These are phyloP conservation scores for Aspergillus alliaceus DNA, from an alignment of 2,329 filamentous ascomycete genomes.

Conservation along the genomic window DNA sequence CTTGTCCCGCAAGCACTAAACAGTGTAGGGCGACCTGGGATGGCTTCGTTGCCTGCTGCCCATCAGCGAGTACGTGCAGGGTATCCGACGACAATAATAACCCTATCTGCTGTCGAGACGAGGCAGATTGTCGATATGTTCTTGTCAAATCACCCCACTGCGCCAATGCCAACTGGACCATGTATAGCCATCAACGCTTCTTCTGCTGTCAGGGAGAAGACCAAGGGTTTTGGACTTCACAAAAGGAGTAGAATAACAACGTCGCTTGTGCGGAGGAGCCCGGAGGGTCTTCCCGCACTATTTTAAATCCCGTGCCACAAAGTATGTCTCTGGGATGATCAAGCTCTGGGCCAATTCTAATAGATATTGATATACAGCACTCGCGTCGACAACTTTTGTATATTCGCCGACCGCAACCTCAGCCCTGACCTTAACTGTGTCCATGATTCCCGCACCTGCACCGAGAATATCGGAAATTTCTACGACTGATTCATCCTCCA, in stretches of 20 bases:
- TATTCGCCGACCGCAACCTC: not conserved
- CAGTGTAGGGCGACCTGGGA: not conserved
- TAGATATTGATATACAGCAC: not conserved
- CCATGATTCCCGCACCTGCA: not conserved
- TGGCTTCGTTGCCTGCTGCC: not conserved
- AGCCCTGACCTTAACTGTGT: not conserved
- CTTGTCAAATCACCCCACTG: not conserved
- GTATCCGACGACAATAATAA: not conserved
- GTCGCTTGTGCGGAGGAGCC: not conserved
- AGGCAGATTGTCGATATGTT: not conserved
- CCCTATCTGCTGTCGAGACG: not conserved
- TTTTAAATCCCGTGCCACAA: not conserved
- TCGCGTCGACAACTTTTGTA: not conserved
- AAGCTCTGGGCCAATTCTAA: not conserved
- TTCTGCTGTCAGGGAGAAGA: not conserved
- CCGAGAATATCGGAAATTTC: not conserved
- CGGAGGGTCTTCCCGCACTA: not conserved
- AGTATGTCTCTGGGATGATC: not conserved
- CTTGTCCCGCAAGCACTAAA: not conserved
- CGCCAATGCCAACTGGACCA: not conserved
- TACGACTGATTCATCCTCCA: not conserved
- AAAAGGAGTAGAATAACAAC: not conserved
- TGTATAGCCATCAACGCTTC: not conserved
- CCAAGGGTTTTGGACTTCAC: not conserved
- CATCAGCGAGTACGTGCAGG: not conserved